Evolutionary conservation across 306 rosid genomes (phyloP), one percentile per base, ranked within the genome.

Genomic region (Hippophae gyantsensis): DNA sequence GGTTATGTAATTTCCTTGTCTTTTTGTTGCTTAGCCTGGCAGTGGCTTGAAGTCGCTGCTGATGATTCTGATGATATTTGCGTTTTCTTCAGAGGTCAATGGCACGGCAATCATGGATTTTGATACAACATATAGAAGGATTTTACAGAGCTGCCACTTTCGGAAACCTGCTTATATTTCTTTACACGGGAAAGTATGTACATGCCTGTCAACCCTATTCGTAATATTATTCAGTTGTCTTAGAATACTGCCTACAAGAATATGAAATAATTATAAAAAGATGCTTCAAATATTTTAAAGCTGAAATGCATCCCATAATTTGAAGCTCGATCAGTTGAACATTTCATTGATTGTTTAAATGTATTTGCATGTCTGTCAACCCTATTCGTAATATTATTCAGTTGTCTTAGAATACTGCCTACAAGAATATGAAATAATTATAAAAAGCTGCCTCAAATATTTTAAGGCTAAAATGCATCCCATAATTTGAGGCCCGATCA

Each of bases 131-230:
- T 5, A 49, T 93, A 53, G 97, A 93, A 86, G 99, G 97, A 70
- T 58, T 82, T 49, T 86, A 93, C 62, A 93, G 81, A 78, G 99
- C 99, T 80, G 94, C 97, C 51, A 86, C 99, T 56, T 86, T 93
- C 67, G 87, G 92, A 72, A 93, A 93, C 71, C 67, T 93, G 74
- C 88, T 93, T 80, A 80, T 93, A 78, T 93, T 93, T 88, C 97
- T 93, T 70, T 93, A 79, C 67, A 93, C 99, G 0, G 95, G 97
- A 71, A 86, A 92, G 99, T 93, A 72, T 57, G 46, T 50, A 13
- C 18, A 79, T 41, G 18, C 52, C 57, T 48, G 13, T 25, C 42
- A 66, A 41, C 9, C 26, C 53, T 27, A 41, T 74, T 55, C 41
- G 38, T 48, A 13, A 47, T 51, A 9, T 63, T 11, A 13, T 63